Evolutionary conservation across 1,139 yeast genomes (phyloP), one percentile per base, ranked within the genome.

Genomic region (Scheffersomyces parashehatae): DNA sequence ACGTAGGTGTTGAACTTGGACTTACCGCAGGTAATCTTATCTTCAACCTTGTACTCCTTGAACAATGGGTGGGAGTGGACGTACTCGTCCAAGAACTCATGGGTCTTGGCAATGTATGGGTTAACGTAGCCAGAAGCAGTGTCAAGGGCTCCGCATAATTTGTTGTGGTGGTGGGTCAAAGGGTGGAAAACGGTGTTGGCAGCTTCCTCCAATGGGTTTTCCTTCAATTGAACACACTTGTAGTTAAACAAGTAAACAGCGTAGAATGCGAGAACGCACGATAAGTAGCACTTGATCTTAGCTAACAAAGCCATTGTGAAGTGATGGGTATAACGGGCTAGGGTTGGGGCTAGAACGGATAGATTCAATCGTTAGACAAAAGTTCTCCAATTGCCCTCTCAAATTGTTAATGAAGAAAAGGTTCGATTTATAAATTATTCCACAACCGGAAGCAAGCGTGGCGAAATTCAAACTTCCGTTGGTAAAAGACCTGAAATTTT

Each of bases 141-240:
- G 51, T 60, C 55, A 52, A 73, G 66, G 1, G 55, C 63, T 31
- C 60, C 68, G 58, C 79, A 74, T 37, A 70, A 56, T 41, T 59
- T 59, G 51, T 58, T 58, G 53, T 71, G 75, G 47, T 62, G 58
- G 48, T 65, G 64, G 42, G 65, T 52, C 48, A 72, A 65, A 41
- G 79, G 79, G 51, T 72, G 77, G 52, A 70, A 58, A 40, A 68
- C 62, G 15, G 49, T 40, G 41, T 63, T 56, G 46, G 58, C 59
- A 29, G 58, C 62, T 46, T 59, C 64, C 44, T 65, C 63, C 45
- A 68, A 56, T 26, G 67, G 58, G 13, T 67, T 52, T 51, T 67
- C 67, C 43, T 64, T 55, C 50, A 70, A 65, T 35, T 62, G 53
- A 40, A 62, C 67, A 58, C 79, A 74, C 55, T 73, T 73, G 62